Evolutionary conservation across 2,329 filamentous ascomycete species (phyloP), one percentile per base, ranked within the genome.

Genomic region (Ophiobolus disseminans): DNA sequence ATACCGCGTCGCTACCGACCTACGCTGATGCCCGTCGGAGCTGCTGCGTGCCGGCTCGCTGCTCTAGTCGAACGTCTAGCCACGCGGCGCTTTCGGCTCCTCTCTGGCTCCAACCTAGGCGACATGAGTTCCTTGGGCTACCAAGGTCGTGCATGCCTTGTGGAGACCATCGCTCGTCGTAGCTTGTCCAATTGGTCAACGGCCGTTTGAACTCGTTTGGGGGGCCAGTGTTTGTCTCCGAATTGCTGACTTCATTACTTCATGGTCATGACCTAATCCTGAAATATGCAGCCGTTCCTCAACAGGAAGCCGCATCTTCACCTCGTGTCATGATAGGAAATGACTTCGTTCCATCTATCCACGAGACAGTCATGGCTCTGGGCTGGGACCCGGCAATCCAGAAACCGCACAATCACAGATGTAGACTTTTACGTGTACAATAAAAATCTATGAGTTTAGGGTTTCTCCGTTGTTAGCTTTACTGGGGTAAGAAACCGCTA

Each of bases 11-110:
- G 38, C 42, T 40, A 42, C 40, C 42, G 37, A 42, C 37, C 16
- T 39, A 21, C 25, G 17, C 36, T 36, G 44, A 42, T 19, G 14
- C 32, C 28, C 30, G 40, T 34, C 21, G 47, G 36, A 21, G 30
- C 41, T 57, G 51, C 40, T 55, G 51, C 31, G 23, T 58, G 42
- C 51, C 56, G 40, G 43, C 34, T 40, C 45, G 22, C 48, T 32
- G 10, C 13, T 32, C 30, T 13, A n/a, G 3, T 32, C 30, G n/a
- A 14, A 8, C 8, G 30, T n/a, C n/a, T n/a, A 56, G 58, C 60
- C 59, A 65, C 63, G 63, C 65, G 58, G 63, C 65, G 56, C 48
- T 52, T 55, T 58, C 53, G 60, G 45, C 55, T 57, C 31, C 48
- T 56, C 56, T 13, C 51, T 49, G 43, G 32, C 41, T 23, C 38